A percentile compares a stretch with the other conserved stretches of the same genome.
Conservation (phyloP, 805 yeast genomes). For the Spathaspora arborariae region DNA sequence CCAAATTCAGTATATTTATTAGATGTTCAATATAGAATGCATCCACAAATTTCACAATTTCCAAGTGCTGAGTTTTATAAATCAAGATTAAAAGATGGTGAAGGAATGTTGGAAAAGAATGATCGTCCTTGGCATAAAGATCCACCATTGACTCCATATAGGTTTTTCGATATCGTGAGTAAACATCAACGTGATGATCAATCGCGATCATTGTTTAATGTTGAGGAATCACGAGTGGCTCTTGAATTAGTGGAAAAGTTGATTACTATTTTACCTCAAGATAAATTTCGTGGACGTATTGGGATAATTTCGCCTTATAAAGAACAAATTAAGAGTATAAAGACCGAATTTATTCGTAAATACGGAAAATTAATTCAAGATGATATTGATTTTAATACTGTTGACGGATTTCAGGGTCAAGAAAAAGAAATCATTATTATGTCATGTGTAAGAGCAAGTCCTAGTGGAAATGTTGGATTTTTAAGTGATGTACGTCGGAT, state of each 20-base stretch:
- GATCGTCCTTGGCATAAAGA: slow-evolving; percentile 71
- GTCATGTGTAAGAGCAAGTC: slow-evolving; percentile 91
- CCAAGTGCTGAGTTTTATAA: slow-evolving; percentile 83
- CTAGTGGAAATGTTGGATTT: slow-evolving; percentile 72
- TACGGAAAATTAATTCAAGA: slow-evolving; percentile 63
- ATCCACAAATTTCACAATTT: slow-evolving; percentile 82
- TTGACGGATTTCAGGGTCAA: slow-evolving; percentile 90
- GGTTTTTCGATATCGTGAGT: slow-evolving; percentile 66
- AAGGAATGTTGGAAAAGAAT: slow-evolving; percentile 58
- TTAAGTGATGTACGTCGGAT: slow-evolving; percentile 87
- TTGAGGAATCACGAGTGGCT: slow-evolving; percentile 69
- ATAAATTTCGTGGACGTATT: slow-evolving; percentile 64
- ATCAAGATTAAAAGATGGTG: slow-evolving; percentile 73
- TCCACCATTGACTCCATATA: slow-evolving; percentile 63
- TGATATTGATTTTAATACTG: slow-evolving; percentile 84
- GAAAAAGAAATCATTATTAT: slow-evolving; percentile 91
- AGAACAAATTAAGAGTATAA: slow-evolving; percentile 68
- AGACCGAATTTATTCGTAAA: slow-evolving; percentile 49
- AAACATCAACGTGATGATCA: slow-evolving; percentile 59
- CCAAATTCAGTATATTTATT: slow-evolving; percentile 63
- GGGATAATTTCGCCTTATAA: slow-evolving; percentile 95
- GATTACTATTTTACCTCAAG: slow-evolving; percentile 43
- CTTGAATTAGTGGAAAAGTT: slow-evolving; percentile 58
- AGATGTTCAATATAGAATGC: slow-evolving; percentile 96
- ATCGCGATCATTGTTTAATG: slow-evolving; percentile 70